Base-by-base conservation (phyloP, 495 filamentous ascomycete genomes). In the Neurospora terricola region DNA sequence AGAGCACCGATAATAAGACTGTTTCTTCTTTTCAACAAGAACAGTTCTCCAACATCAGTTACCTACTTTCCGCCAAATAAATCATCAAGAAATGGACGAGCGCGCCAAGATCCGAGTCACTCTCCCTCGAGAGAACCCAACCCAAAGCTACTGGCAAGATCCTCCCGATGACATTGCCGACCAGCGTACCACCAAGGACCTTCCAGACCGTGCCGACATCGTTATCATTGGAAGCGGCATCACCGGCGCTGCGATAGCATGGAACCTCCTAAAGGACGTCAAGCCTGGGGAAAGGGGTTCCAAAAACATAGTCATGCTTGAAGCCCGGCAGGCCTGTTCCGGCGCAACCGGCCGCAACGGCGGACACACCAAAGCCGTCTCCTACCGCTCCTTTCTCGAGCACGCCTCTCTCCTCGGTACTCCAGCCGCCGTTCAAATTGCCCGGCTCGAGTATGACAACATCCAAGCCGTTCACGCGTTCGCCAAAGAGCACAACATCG, bases 221-320 rank as follows among this genome's bases (percentile, higher is more conserved):
- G 84, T 90, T 18, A 87, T 93, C 59, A 88, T 93, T 70, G 91
- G 91, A 38, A 91, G 88, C 45, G 91, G 91, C 6, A 92, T 93
- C 72, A 90, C 89, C 1, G 90, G 91, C 14, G 84, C 90, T 0
- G 82, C 86, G 0, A 81, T 91, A 4, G 88, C 90, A 9, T 89
- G 86, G 80, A 85, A 87, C 14, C 80, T 92, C 0, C 81, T 92
- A 7, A 77, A 73, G 38, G 70, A 76, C 30, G 75, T 71, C 42
- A 3, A 38, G n/a, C 39, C 23, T 16, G 38, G 62, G 37, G 43
- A 38, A 37, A 38, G 1, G 30, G 34, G 37, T 23, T 21, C 12
- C 18, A 71, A 40, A 39, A 74, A 75, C 72, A 77, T 90, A 11
- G 79, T 89, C 4, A 88, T 90, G 84, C 81, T 90, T n/a, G 89